These are phyloP conservation scores for Parmelia sp. DNA, from an alignment of 495 filamentous ascomycete species.

Conservation along the genomic window DNA sequence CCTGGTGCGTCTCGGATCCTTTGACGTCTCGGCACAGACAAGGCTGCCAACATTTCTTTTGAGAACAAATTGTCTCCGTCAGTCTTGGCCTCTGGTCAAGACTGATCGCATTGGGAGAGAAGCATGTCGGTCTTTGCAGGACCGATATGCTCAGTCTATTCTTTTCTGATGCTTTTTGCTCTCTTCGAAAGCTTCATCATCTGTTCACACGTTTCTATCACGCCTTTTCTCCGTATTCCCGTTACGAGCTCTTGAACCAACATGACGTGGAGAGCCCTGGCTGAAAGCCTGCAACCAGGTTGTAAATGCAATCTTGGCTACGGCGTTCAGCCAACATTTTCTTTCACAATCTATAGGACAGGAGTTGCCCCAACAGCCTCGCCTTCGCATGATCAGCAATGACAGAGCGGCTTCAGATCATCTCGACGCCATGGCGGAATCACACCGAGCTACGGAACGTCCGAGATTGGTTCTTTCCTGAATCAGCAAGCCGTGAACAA, in stretches of 20 bases:
- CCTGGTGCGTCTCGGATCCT: background rate
- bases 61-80: background rate
- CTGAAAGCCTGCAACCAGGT: background rate
- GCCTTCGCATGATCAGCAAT: background rate
- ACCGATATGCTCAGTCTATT: too few relatives aligned
- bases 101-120: too few relatives aligned
- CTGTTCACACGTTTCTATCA: background rate
- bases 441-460: constrained; percentile 59
- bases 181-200: too few relatives aligned
- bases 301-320: background rate
- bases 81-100: background rate
- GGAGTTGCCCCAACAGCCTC: background rate
- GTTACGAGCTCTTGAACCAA: background rate
- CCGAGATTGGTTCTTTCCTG: constrained; percentile 59
- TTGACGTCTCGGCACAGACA: background rate
- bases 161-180: too few relatives aligned
- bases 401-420: constrained; percentile 45
- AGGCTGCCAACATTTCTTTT: background rate
- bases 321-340: background rate
- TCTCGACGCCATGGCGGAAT: constrained; percentile 74
- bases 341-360: too few relatives aligned
- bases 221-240: background rate
- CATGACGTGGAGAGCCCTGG: background rate
- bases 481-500: constrained; percentile 32
- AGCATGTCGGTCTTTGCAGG: too few relatives aligned